Conservation (phyloP, 2,329 filamentous ascomycete species). For the Claviceps cyperi region DNA sequence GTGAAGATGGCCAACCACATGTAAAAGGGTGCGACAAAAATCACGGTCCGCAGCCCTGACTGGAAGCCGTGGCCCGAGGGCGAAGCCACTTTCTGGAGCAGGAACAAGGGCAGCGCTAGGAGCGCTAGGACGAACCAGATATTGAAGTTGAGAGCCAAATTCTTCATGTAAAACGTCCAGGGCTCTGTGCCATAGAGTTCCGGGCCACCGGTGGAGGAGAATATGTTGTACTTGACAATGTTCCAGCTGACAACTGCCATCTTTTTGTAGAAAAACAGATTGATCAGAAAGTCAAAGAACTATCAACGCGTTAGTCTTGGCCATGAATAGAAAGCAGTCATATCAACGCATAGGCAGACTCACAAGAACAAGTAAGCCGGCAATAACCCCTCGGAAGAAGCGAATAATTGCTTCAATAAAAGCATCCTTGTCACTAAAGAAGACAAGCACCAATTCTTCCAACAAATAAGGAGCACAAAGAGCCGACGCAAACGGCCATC, state of each 20-base stretch:
- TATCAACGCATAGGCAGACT: conserved; percentile 12
- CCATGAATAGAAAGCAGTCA: not conserved
- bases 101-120: conserved; percentile 56
- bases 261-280: conserved; percentile 76
- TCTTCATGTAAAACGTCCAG: conserved; percentile 93
- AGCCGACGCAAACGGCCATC: conserved; percentile 88
- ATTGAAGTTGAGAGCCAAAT: conserved; percentile 88
- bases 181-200: conserved; percentile 92
- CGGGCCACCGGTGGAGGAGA: conserved; percentile 67
- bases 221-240: conserved; percentile 91
- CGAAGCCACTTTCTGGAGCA: conserved; percentile 54
- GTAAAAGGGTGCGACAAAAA: conserved; percentile 79
- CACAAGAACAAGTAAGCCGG: conserved; percentile 56
- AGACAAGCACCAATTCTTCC: conserved; percentile 54
- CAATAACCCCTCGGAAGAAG: conserved; percentile 51
- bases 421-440: conserved; percentile 41
- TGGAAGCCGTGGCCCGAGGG: conserved; percentile 48
- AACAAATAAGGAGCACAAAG: conserved; percentile 66
- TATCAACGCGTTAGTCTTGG: conserved; percentile 18
- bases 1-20: conserved; percentile 90
- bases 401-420: conserved; percentile 45
- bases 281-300: conserved; percentile 55
- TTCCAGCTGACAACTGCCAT: conserved; percentile 70
- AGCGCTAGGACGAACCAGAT: conserved; percentile 79
- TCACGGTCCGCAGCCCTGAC: conserved; percentile 57